phyloP scores from a whole-genome alignment of 106 monocot species.

The Chionographis japonica region DNA sequence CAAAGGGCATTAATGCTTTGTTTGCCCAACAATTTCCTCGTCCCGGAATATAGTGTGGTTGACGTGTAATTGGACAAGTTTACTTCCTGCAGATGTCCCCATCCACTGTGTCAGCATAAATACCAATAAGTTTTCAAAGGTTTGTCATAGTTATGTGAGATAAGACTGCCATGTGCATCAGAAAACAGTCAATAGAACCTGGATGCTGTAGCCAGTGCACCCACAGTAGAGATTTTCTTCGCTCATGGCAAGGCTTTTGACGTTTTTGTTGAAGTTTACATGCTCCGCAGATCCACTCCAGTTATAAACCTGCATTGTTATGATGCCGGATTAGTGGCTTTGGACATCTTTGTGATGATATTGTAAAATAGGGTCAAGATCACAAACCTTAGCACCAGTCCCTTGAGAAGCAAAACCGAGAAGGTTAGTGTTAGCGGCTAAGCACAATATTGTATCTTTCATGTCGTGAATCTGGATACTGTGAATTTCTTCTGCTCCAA shows the following conservation, averaged over 20 bases:
- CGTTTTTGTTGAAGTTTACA: slow-evolving; percentile 40
- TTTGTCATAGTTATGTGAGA: no score
- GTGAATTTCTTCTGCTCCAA: slow-evolving; percentile 29
- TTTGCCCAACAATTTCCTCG: slow-evolving; percentile 43
- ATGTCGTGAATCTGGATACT: slow-evolving; percentile 38
- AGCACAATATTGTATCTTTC: slow-evolving; percentile 41
- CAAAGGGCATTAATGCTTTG: slow-evolving; percentile 37
- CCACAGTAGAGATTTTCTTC: slow-evolving; percentile 40
- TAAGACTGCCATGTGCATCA: neutral
- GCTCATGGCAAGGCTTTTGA: slow-evolving; percentile 41
- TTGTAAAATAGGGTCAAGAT: neutral
- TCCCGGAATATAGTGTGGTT: slow-evolving; percentile 35
- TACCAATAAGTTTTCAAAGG: neutral
- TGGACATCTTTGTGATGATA: neutral
- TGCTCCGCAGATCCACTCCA: slow-evolving; percentile 26
- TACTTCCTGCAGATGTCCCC: slow-evolving; percentile 32
- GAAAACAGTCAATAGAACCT: slow-evolving; percentile 16
- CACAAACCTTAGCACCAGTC: slow-evolving; percentile 38
- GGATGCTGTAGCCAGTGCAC: slow-evolving; percentile 45
- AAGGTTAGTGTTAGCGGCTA: slow-evolving; percentile 15
- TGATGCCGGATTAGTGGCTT: neutral
- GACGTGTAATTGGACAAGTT: slow-evolving; percentile 31
- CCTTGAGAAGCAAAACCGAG: slow-evolving; percentile 49
- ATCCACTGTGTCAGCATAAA: neutral
- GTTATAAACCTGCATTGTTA: slow-evolving; percentile 23